These are phyloP conservation scores for Populus tomentosa DNA, from an alignment of 441 rosid species.

Conservation along the genomic window DNA sequence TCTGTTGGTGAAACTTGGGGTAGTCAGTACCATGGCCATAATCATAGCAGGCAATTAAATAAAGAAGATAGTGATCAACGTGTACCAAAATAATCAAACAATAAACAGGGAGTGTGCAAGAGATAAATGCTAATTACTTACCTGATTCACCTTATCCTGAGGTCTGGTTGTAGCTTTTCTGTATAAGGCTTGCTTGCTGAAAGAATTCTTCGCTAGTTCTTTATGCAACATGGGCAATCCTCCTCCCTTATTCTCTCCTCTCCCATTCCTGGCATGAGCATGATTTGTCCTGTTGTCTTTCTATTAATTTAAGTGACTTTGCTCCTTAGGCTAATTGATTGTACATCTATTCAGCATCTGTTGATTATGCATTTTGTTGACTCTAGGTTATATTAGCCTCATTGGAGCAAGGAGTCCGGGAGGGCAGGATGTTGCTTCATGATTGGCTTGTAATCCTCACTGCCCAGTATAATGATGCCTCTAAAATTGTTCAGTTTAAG, in stretches of 20 bases:
- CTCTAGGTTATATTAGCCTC: slow-evolving; percentile 82
- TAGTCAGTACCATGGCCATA: background rate
- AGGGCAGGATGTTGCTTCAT: slow-evolving; percentile 86
- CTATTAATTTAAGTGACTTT: background rate
- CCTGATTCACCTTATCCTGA: background rate
- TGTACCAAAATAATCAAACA: background rate
- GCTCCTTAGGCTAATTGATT: background rate
- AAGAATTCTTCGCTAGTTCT: background rate
- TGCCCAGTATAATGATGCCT: slow-evolving; percentile 80
- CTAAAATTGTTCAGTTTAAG: slow-evolving; percentile 57
- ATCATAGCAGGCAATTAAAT: background rate
- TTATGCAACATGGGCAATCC: background rate
- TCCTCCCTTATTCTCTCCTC: background rate
- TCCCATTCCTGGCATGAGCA: background rate
- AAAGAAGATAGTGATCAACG: background rate
- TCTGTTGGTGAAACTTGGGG: background rate
- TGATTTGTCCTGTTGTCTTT: background rate
- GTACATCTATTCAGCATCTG: background rate
- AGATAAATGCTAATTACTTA: background rate
- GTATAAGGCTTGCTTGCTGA: background rate
- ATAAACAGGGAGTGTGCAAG: background rate
- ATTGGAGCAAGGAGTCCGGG: slow-evolving; percentile 86
- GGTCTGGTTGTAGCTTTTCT: background rate
- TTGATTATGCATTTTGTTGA: slow-evolving; percentile 4
- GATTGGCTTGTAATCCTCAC: slow-evolving; percentile 97